phyloP scores from a whole-genome alignment of 2,329 filamentous ascomycete genomes.

The Colletotrichum lini region DNA sequence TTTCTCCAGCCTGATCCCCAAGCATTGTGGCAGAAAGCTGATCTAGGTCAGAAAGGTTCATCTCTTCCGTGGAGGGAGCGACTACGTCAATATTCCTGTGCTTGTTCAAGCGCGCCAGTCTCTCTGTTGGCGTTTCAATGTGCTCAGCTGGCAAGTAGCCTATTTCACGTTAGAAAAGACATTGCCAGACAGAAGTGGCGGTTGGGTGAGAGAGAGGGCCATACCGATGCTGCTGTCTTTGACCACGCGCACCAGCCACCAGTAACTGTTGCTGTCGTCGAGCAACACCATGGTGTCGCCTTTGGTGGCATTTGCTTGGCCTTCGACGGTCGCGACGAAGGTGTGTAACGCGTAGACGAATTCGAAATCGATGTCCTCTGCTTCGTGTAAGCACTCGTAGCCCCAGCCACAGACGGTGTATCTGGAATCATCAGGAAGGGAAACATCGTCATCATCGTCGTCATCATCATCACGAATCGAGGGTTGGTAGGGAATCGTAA shows the following conservation, averaged over 20 bases:
- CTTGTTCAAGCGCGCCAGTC: conserved; percentile 94
- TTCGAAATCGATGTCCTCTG: conserved; percentile 99
- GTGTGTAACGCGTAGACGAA: conserved; percentile 99
- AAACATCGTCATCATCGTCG: conserved; percentile 75
- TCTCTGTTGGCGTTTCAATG: conserved; percentile 97
- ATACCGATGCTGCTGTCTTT: conserved; percentile 95
- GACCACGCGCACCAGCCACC: conserved; percentile 98
- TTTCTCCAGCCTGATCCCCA: conserved; percentile 74
- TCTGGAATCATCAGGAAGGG: conserved; percentile 69
- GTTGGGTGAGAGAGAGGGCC: conserved; percentile 36
- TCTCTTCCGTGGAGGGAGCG: conserved; percentile 29
- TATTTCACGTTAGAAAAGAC: conserved; percentile 55
- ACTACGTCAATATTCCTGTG: conserved; percentile 97
- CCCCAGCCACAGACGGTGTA: conserved; percentile 82
- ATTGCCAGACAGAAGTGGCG: background rate
- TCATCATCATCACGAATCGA: conserved; percentile 50
- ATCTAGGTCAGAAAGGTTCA: conserved; percentile 49
- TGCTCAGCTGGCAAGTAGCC: conserved; percentile 97
- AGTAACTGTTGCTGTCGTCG: conserved; percentile 99
- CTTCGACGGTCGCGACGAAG: conserved; percentile 97
- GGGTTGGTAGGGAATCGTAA: conserved; percentile 62
- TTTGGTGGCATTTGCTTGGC: conserved; percentile 97
- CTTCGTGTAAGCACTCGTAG: conserved; percentile 87
- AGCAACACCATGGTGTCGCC: conserved; percentile 98
- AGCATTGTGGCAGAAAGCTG: conserved; percentile 76